phyloP scores from a whole-genome alignment of 2,329 filamentous ascomycete species.

The Botrytis paeoniae region DNA sequence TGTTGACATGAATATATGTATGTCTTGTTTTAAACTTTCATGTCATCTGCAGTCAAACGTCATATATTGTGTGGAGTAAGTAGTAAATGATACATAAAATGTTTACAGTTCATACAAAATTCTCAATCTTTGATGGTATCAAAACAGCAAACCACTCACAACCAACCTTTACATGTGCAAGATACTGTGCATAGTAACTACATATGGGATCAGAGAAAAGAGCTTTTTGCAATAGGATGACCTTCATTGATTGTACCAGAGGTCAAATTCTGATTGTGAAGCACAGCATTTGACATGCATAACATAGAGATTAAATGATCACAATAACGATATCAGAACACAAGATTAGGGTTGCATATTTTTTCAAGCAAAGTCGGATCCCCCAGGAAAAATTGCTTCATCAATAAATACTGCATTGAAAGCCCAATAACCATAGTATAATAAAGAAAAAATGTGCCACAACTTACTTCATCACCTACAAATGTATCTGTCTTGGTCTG shows the following conservation, averaged over 20 bases:
- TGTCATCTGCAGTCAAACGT: not conserved
- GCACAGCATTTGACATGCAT: not conserved
- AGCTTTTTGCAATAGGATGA: not conserved
- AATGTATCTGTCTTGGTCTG: slow-evolving; percentile 24
- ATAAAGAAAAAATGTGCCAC: not conserved
- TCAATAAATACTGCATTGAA: not conserved
- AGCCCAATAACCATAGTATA: not conserved
- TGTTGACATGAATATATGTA: not conserved
- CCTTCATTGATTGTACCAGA: not conserved
- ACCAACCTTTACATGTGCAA: not conserved
- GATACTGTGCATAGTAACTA: not conserved
- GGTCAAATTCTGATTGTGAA: not conserved
- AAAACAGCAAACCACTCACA: not conserved
- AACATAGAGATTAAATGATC: not conserved
- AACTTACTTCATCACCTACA: slow-evolving; percentile 20
- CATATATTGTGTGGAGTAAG: not conserved
- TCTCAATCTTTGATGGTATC: not conserved
- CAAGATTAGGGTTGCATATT: not conserved
- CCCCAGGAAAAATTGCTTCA: not conserved
- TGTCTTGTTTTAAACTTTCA: not conserved
- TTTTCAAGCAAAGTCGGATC: not conserved
- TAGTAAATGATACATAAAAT: not conserved
- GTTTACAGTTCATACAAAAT: not conserved
- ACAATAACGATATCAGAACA: not conserved
- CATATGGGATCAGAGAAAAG: not conserved